These are phyloP conservation scores for Pythium angustatum DNA, from an alignment of 352 stramenopile genomes.

Conservation along the genomic window DNA sequence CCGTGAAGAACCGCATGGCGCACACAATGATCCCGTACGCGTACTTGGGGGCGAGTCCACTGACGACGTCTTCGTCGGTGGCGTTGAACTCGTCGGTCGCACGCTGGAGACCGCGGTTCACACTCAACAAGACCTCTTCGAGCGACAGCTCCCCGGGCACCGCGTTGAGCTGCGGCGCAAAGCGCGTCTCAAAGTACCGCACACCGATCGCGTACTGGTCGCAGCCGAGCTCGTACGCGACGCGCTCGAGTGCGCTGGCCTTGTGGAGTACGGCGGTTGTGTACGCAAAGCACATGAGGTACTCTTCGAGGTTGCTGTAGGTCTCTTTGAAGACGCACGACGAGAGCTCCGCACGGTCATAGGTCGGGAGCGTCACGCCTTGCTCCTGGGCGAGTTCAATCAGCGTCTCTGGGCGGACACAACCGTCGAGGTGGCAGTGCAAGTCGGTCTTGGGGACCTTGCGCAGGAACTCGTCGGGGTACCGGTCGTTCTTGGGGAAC, in stretches of 20 bases:
- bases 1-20: slow-evolving; percentile 88
- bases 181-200: slow-evolving; percentile 86
- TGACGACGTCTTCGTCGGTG: slow-evolving; percentile 45
- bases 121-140: slow-evolving; percentile 60
- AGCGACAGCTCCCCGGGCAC: slow-evolving; percentile 61
- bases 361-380: slow-evolving; percentile 65
- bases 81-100: slow-evolving; percentile 71
- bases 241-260: slow-evolving; percentile 66
- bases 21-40: slow-evolving; percentile 89
- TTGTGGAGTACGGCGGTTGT: slow-evolving; percentile 67
- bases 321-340: slow-evolving; percentile 78
- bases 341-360: slow-evolving; percentile 59
- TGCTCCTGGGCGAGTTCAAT: slow-evolving; percentile 79
- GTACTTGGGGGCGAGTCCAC: slow-evolving; percentile 59
- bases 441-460: slow-evolving; percentile 82
- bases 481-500: slow-evolving; percentile 58
- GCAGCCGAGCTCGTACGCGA: slow-evolving; percentile 82
- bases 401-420: slow-evolving; percentile 75
- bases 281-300: slow-evolving; percentile 84
- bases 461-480: slow-evolving; percentile 71
- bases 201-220: slow-evolving; percentile 81
- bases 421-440: slow-evolving; percentile 88
- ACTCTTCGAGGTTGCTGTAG: slow-evolving; percentile 82
- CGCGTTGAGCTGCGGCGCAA: slow-evolving; percentile 82
- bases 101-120: slow-evolving; percentile 8